Evolutionary conservation across 495 filamentous ascomycete genomes (phyloP), one percentile per base, ranked within the genome.

Genomic region (Penicillium waksmanii): DNA sequence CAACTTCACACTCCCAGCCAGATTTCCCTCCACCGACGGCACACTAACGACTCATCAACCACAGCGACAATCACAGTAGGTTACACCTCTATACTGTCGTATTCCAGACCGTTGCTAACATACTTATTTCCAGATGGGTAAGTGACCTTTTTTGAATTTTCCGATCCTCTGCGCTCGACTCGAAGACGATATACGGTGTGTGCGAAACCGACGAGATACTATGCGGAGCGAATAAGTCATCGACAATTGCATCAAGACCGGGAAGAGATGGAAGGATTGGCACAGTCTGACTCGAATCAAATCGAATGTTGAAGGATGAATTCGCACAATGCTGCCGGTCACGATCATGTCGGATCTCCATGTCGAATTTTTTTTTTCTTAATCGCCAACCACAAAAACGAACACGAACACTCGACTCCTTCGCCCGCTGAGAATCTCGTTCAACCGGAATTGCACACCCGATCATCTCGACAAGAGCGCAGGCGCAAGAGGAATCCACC

Each of bases 61-160:
- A 77, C 76, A 78, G 76, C 80, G 76, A 79, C 79, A 77, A 78
- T 75, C 76, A 84, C 73, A 83, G 82, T 84, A 63, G 77, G 82
- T 80, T 35, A 19, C 55, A 56, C 42, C 21, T 48, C 21, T 27
- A 61, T 34, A 63, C 56, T 60, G 47, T 52, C 25, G 36, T 51
- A 19, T 54, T 49, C 11, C 54, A 63, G 56, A 54, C 60, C 43
- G 44, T 64, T 74, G 70, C 73, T 78, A 67, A 74, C 73, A 62
- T 65, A 65, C 51, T 51, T 48, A 61, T 57, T 68, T 69, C 60
- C 60, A 82, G 80, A 85, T 85, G 83, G 83, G 83, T 85, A 70
- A 76, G 83, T 82, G 64, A 57, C 53, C 62, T 73, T 64, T 64
- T 69, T 65, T 69, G 18, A 56, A 60, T 60, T 63, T 59, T 64